Evolutionary conservation across 2,329 filamentous ascomycete genomes (phyloP), one percentile per base, ranked within the genome.

Genomic region (Fusarium caatingaense): DNA sequence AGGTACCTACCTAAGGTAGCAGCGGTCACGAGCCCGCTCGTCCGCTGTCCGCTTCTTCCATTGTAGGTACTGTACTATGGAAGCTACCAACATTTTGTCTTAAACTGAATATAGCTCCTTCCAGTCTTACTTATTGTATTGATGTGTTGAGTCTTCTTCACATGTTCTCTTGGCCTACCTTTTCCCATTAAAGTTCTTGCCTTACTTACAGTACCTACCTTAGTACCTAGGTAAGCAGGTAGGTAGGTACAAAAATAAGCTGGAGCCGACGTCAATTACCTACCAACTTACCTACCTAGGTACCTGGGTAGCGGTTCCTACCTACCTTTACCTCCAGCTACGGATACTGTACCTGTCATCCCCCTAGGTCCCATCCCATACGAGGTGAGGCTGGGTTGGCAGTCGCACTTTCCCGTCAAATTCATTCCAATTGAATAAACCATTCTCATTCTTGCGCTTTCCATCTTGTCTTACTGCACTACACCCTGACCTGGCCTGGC

Each of bases 341-440:
- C 27, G 27, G 27, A 27, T 27, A 42, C 20, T 21, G 20, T 13
- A 16, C 48, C 41, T 49, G 25, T n/a, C 53, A 56, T 42, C 23
- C 53, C 50, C 25, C 30, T 15, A 16, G 30, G 30, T 47, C 25
- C 46, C 46, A 28, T 47, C 25, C 46, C 46, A 28, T 48, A 20
- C 21, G 30, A 50, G 30, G 30, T 37, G 48, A 50, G 30, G 30
- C 30, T 32, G 30, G 48, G 48, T 32, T 37, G 30, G 48, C 21
- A 49, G 47, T 49, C 30, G 42, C 51, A 45, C 45, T 48, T 64
- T 62, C 30, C 30, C 32, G 42, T 23, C 40, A 60, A 27, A 57
- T 46, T 51, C 60, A 61, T 60, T 68, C 60, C 55, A 68, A 41
- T 65, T 60, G 13, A 55, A 18, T 30, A 50, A 40, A 23, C 45